Base-by-base conservation (phyloP, 441 rosid species). In the Populus tomentosa region DNA sequence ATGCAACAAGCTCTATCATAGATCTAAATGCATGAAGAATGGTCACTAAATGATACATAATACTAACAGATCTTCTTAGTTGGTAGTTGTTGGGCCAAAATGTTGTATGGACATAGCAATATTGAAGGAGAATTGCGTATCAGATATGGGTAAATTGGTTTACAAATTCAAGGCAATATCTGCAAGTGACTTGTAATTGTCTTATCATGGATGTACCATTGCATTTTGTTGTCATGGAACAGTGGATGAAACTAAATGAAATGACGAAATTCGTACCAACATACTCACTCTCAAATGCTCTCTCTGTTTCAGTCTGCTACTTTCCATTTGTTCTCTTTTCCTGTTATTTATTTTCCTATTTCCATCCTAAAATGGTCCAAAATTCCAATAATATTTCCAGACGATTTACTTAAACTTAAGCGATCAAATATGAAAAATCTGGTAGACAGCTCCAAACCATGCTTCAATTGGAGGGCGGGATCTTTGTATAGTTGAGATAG, bases 1-100 rank as follows among this genome's bases (percentile, higher is more conserved):
- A 62, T 62, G 65, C 65, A 62, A 23, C 26, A 70, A 73, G 50
- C 56, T 74, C 46, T 40, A 35, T 71, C 30, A 70, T 59, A 67
- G 21, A 53, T 67, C 7, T 59, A 35, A 61, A 61, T 10, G 65
- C 65, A 62, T 10, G 28, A 62, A 62, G 65, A 62, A 62, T 62
- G 65, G 65, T 62, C 23, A 32, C 21, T 64, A n/a, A 28, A 59
- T 8, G 70, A 23, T 11, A 26, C 16, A 35, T 33, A 74, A 30
- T 38, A 61, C 16, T 68, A 61, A n/a, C 63, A 23, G 26, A 26
- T 62, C 23, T 33, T 4, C 53, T 10, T 64, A 9, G 16, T 32
- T 56, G 23, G 26, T 36, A 33, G 30, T 67, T 69, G 68, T 69
- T 9, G 13, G 53, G 56, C 35, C 10, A 28, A 53, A 18, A 40